Percentiles rank a stretch among this genome's conserved stretches.
Conservation (phyloP, 2,329 filamentous ascomycete genomes). For the Amauroascus niger region DNA sequence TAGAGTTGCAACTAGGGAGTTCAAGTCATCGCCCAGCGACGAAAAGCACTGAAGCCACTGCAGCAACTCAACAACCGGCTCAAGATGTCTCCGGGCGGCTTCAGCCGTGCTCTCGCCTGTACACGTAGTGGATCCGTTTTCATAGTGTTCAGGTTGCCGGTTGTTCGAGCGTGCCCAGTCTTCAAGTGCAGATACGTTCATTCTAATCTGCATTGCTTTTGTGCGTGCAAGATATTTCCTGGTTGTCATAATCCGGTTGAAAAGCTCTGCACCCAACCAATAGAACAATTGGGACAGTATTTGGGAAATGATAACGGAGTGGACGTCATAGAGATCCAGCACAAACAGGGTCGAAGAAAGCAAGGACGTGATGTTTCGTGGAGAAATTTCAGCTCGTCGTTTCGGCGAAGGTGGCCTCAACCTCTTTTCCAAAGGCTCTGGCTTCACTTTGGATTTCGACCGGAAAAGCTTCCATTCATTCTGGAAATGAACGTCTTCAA, state of each 20-base stretch:
- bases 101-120: conserved; percentile 83
- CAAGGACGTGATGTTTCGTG: conserved; percentile 88
- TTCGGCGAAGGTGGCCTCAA: conserved; percentile 90
- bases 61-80: conserved; percentile 82
- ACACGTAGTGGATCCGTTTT: conserved; percentile 76
- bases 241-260: conserved; percentile 96
- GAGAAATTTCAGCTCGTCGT: conserved; percentile 79
- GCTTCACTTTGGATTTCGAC: conserved; percentile 75
- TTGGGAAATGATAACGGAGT: conserved; percentile 89
- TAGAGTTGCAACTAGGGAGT: conserved; percentile 77
- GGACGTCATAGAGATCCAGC: conserved; percentile 95
- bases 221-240: conserved; percentile 88
- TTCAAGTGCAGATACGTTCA: conserved; percentile 92
- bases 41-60: conserved; percentile 99
- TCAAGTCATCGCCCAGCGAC: conserved; percentile 79
- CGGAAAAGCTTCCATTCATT: conserved; percentile 98
- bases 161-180: conserved; percentile 95
- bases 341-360: conserved; percentile 95
- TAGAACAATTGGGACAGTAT: conserved; percentile 88
- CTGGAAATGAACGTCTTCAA: conserved; percentile 93
- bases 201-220: conserved; percentile 98
- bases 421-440: conserved; percentile 80
- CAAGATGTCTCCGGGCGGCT: conserved; percentile 70
- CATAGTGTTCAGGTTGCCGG: conserved; percentile 86
- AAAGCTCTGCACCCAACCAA: conserved; percentile 91